Evolutionary conservation across 2,329 filamentous ascomycete genomes (phyloP).

Genomic region (Teratosphaeria zuluensis): DNA sequence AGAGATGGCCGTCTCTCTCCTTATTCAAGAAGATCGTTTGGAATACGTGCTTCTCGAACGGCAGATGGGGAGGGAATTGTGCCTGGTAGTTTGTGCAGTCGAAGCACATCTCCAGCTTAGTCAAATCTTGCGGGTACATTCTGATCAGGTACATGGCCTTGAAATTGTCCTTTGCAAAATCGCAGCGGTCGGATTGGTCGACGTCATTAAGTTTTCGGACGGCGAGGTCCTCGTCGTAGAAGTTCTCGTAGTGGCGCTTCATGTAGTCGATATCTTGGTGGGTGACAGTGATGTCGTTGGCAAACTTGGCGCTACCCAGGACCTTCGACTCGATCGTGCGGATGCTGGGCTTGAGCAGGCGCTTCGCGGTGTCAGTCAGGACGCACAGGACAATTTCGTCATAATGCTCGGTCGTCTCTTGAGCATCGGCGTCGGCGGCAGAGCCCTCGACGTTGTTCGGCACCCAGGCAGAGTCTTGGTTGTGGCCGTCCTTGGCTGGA

Average conservation of each 20-base stretch:
- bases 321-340: slow-evolving; percentile 55
- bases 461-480: slow-evolving; percentile 36
- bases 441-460: slow-evolving; percentile 24
- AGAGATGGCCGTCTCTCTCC: slow-evolving; percentile 42
- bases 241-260: slow-evolving; percentile 57
- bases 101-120: slow-evolving; percentile 54
- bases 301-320: slow-evolving; percentile 60
- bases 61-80: slow-evolving; percentile 51
- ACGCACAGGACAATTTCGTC: slow-evolving; percentile 60
- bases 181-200: slow-evolving; percentile 33
- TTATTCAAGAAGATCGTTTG: slow-evolving; percentile 61
- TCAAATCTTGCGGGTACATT: slow-evolving; percentile 46
- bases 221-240: slow-evolving; percentile 42
- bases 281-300: slow-evolving; percentile 62
- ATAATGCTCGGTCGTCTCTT: slow-evolving; percentile 42
- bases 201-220: slow-evolving; percentile 31
- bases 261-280: slow-evolving; percentile 58
- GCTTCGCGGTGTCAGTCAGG: slow-evolving; percentile 47
- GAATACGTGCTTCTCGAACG: slow-evolving; percentile 55
- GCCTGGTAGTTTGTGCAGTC: slow-evolving; percentile 68
- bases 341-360: slow-evolving; percentile 48
- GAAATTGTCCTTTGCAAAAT: slow-evolving; percentile 43
- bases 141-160: slow-evolving; percentile 58
- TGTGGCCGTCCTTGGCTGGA: slow-evolving; percentile 33
- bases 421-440: slow-evolving; percentile 31